Conservation (phyloP, 495 filamentous ascomycete species). For the Hamigera avellanea region DNA sequence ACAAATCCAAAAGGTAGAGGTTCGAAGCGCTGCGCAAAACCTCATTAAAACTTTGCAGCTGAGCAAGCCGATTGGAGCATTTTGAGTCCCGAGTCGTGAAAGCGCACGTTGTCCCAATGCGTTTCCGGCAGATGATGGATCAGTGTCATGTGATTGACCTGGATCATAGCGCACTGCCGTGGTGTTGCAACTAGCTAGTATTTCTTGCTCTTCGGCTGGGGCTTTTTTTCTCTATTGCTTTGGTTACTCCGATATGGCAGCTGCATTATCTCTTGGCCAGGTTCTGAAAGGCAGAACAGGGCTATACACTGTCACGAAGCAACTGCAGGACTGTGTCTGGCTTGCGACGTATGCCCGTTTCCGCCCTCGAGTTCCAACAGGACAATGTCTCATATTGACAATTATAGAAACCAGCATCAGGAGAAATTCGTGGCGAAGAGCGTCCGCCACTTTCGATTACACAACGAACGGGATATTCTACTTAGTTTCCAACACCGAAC, state of each 20-base stretch:
- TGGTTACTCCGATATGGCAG: background rate
- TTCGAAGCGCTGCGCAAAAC: no score
- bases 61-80: no score
- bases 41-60: no score
- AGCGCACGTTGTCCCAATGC: no score
- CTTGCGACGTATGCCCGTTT: slow-evolving; percentile 19
- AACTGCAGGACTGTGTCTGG: slow-evolving; percentile 19
- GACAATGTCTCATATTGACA: slow-evolving; percentile 3
- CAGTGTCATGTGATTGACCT: no score
- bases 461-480: slow-evolving; percentile 32
- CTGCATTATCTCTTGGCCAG: background rate
- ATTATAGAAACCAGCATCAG: slow-evolving; percentile 11
- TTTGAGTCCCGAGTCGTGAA: no score
- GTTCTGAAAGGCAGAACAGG: background rate
- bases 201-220: no score
- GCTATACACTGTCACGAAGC: slow-evolving; percentile 7
- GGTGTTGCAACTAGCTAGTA: no score
- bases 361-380: slow-evolving; percentile 3
- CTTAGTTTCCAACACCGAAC: slow-evolving; percentile 25
- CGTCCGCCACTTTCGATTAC: slow-evolving; percentile 21
- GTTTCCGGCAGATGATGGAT: no score
- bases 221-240: background rate
- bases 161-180: no score
- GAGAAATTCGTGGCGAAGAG: slow-evolving; percentile 27
- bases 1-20: no score